Evolutionary conservation across 176 grass and related monocot genomes (phyloP), one percentile per base, ranked within the genome.

Genomic region (Eragrostis nindensis): DNA sequence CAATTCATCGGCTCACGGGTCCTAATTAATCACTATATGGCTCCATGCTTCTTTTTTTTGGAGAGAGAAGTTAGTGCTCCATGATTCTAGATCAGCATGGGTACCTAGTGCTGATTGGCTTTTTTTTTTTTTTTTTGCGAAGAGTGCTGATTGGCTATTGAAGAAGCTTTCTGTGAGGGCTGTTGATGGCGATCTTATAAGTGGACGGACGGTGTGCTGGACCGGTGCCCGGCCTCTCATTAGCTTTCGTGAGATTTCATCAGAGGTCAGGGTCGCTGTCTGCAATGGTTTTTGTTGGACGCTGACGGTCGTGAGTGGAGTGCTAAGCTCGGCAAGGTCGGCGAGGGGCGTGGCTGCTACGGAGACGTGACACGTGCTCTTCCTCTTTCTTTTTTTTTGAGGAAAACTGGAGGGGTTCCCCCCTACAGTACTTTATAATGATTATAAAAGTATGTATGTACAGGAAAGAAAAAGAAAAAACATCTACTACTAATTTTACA

Each of bases 301-400:
- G 77, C 12, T 40, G 25, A 30, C 11, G 56, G 75, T 11, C 55
- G 8, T 5, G 7, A 24, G 84, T 54, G 68, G 43, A 56, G 57
- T 30, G 67, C 16, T 19, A 77, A 53, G 77, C 61, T 11, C 8
- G 38, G n/a, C 52, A 13, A 8, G 36, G 44, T 32, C 41, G 25
- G 63, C 72, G 49, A 39, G 14, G 12, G 18, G 9, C n/a, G 52
- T 53, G 66, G n/a, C 45, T 66, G 47, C 48, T 44, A 4, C 0
- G 2, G 13, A 50, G 42, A 42, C 44, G 66, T 85, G 74, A 52
- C 66, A 42, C 83, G 75, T 32, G 46, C 24, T 16, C 74, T 19
- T 45, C 12, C 19, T 18, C n/a, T n/a, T n/a, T n/a, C n/a, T n/a
- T n/a, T n/a, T n/a, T n/a, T n/a, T n/a, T n/a, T n/a, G n/a, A n/a